Percentiles rank a stretch among this genome's conserved stretches.
These are phyloP conservation scores for Pseudevernia furfuracea DNA, from an alignment of 495 filamentous ascomycete species.

Conservation along the genomic window DNA sequence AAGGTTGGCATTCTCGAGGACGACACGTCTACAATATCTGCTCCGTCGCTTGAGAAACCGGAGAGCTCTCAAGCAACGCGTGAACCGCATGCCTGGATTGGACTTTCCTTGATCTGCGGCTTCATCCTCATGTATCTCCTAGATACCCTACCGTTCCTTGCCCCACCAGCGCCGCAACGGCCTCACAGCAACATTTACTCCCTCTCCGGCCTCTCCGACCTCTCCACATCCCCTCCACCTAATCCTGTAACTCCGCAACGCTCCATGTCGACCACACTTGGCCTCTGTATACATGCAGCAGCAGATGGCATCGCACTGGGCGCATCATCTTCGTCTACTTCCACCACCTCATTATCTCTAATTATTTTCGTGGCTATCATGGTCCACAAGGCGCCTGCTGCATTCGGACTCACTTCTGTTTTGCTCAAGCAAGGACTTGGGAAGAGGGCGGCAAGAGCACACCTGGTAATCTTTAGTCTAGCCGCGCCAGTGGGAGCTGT, in stretches of 20 bases:
- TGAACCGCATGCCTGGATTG: slow-evolving; percentile 66
- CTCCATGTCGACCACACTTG: slow-evolving; percentile 70
- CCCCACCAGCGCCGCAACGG: slow-evolving; percentile 41
- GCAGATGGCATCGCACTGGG: slow-evolving; percentile 97
- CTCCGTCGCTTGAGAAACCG: slow-evolving; percentile 16
- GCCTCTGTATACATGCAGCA: slow-evolving; percentile 90
- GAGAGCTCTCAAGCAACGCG: slow-evolving; percentile 26
- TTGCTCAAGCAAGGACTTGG: slow-evolving; percentile 80
- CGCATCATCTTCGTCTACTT: slow-evolving; percentile 61
- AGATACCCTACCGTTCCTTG: slow-evolving; percentile 74
- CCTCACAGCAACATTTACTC: slow-evolving; percentile 37
- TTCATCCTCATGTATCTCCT: slow-evolving; percentile 97
- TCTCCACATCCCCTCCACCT: slow-evolving; percentile 27
- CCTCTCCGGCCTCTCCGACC: slow-evolving; percentile 27
- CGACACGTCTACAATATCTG: slow-evolving; percentile 11
- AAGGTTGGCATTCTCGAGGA: slow-evolving; percentile 24
- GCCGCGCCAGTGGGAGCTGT: slow-evolving; percentile 84
- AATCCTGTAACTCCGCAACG: slow-evolving; percentile 31
- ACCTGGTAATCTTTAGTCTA: slow-evolving; percentile 83
- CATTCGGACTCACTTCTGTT: slow-evolving; percentile 86
- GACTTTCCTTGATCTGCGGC: slow-evolving; percentile 75
- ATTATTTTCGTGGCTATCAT: slow-evolving; percentile 95
- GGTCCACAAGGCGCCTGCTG: slow-evolving; percentile 94
- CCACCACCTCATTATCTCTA: slow-evolving; percentile 65
- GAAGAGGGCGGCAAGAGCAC: slow-evolving; percentile 75